Evolutionary conservation across 192 early-diverging fungal genomes (phyloP), one percentile per base, ranked within the genome.

Genomic region (Coemansia umbellata): DNA sequence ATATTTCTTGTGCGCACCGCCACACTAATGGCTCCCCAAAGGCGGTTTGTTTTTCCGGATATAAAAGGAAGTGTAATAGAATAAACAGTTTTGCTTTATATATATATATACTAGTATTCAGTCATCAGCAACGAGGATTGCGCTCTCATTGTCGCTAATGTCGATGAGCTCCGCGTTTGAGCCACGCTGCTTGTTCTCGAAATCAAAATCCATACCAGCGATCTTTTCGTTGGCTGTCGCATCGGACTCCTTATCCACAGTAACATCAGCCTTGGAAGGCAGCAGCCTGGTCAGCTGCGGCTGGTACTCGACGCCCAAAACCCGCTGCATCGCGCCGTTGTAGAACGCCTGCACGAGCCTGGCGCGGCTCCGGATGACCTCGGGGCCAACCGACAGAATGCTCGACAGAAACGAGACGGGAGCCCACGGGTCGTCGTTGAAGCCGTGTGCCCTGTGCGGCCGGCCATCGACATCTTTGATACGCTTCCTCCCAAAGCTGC

Each of bases 341-440:
- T 72, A 47, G 42, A 72, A 78, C 1, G 49, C 53, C 4, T 26
- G 18, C 5, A 64, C 56, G 26, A 78, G 40, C 7, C 37, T 31
- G 0, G 43, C 36, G 1, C 75, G 68, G 28, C 35, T 62, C 1
- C 31, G 6, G 9, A 72, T 33, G 8, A 62, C 60, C 10, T 18
- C 14, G 2, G 45, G 39, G n/a, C 37, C 32, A 2, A 78, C 49
- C 3, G 21, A 40, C 30, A 78, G 28, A 23, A 78, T 78, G 19
- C 75, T 78, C 2, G 75, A 71, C 31, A 78, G 45, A 32, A 78
- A 78, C 3, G 68, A 71, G 0, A 78, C 75, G 0, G 63, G 75
- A 4, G 63, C 68, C 55, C 60, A 63, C 21, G 75, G 75, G 26
- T 72, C 64, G 13, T 48, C 15, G 48, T 58, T 66, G 28, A 76